These are phyloP conservation scores for Xylaria cubensis DNA, from an alignment of 495 filamentous ascomycete species.

Conservation along the genomic window DNA sequence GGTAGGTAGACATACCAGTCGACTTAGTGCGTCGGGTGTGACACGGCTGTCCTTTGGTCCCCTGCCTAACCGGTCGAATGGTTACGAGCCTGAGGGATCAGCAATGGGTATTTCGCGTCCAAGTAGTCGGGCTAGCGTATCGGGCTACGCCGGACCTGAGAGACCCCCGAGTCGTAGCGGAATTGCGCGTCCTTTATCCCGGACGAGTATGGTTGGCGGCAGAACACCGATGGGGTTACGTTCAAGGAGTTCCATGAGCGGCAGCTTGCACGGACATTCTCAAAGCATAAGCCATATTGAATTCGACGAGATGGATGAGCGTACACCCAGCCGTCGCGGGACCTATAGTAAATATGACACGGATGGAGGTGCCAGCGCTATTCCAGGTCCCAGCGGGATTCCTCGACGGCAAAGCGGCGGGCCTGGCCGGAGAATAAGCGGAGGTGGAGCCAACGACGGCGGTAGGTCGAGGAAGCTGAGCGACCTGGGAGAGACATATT, in stretches of 20 bases:
- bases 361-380: constrained; percentile 50
- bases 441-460: constrained; percentile 48
- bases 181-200: constrained; percentile 69
- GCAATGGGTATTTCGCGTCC: constrained; percentile 57
- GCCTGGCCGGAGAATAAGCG: constrained; percentile 50
- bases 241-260: constrained; percentile 64
- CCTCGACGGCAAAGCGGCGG: constrained; percentile 63
- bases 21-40: constrained; percentile 61
- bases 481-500: constrained; percentile 59
- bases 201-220: constrained; percentile 59
- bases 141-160: constrained; percentile 57
- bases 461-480: constrained; percentile 45
- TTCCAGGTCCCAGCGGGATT: constrained; percentile 49
- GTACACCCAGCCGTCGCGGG: constrained; percentile 58
- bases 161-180: constrained; percentile 58
- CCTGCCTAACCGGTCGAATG: constrained; percentile 49
- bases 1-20: constrained; percentile 55
- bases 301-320: constrained; percentile 52
- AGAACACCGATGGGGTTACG: constrained; percentile 67
- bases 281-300: constrained; percentile 52
- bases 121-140: constrained; percentile 65
- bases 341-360: constrained; percentile 60
- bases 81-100: constrained; percentile 45
- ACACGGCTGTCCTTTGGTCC: constrained; percentile 61
- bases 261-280: constrained; percentile 60